These are phyloP conservation scores for Sparassis latifolia DNA, from an alignment of 1,284 basidiomycete species.

Conservation along the genomic window DNA sequence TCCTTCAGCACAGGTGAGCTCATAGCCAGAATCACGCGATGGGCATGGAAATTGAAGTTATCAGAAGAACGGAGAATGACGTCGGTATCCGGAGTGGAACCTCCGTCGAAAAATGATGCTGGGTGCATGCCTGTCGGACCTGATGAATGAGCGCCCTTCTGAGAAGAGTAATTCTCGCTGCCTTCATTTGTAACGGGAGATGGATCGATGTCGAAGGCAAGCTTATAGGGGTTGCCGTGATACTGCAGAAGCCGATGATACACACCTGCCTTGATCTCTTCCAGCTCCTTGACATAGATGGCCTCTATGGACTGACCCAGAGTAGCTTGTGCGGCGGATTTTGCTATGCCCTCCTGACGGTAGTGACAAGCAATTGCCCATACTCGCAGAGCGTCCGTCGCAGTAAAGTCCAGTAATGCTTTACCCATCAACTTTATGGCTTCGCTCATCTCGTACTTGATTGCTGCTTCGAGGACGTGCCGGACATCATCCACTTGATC, in stretches of 20 bases:
- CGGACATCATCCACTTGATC: conserved; percentile 15
- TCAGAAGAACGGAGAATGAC: conserved; percentile 43
- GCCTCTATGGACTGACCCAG: neutral
- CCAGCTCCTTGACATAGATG: neutral
- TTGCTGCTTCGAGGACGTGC: conserved; percentile 23
- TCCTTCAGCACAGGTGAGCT: conserved; percentile 36
- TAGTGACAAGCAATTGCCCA: conserved; percentile 30
- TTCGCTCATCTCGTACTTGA: conserved; percentile 32
- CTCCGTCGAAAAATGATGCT: neutral
- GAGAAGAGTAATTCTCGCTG: too few species aligned
- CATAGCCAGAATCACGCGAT: conserved; percentile 34
- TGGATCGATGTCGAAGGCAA: too few species aligned
- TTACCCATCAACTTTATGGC: conserved; percentile 9
- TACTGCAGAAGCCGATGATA: conserved; percentile 1
- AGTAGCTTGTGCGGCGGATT: neutral
- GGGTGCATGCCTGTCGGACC: neutral
- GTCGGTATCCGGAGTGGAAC: conserved; percentile 17
- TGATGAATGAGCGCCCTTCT: too few species aligned
- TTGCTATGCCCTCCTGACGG: conserved; percentile 11
- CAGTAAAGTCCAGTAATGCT: conserved; percentile 18
- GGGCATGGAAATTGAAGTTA: conserved; percentile 36
- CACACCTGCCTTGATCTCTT: conserved; percentile 1
- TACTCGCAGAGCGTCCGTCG: conserved; percentile 25
- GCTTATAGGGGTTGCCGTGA: too few species aligned
- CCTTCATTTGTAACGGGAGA: too few species aligned